A percentile compares a stretch with the other conserved stretches of the same genome.
phyloP scores from a whole-genome alignment of 2,329 filamentous ascomycete species.

The Didymella arachidicola region DNA sequence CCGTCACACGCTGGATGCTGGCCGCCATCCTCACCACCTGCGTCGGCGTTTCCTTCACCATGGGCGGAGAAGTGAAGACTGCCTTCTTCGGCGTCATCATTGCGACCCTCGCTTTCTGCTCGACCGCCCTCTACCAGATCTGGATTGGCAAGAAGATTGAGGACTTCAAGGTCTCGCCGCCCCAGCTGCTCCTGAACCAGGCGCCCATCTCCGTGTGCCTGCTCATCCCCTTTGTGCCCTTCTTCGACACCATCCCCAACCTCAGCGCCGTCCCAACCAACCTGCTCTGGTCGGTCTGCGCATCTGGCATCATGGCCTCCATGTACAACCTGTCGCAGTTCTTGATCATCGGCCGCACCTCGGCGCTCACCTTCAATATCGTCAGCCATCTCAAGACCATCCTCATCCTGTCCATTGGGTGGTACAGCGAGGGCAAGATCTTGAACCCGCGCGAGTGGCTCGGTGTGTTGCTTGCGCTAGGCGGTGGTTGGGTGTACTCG shows the following conservation, averaged over 20 bases:
- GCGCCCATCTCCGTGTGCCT: conserved; percentile 56
- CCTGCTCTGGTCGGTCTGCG: conserved; percentile 52
- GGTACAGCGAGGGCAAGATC: conserved; percentile 55
- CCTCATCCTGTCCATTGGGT: conserved; percentile 56
- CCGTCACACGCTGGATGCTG: conserved; percentile 53
- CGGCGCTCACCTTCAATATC: conserved; percentile 52
- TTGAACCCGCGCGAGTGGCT: conserved; percentile 51
- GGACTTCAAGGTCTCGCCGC: conserved; percentile 55
- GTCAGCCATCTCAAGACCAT: conserved; percentile 57
- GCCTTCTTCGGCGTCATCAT: conserved; percentile 54
- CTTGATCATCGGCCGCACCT: conserved; percentile 52
- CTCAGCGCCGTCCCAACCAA: conserved; percentile 49
- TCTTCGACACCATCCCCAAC: conserved; percentile 54
- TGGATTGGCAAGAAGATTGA: conserved; percentile 60
- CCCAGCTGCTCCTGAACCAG: conserved; percentile 57
- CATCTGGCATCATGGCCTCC: conserved; percentile 55
- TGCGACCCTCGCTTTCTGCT: conserved; percentile 54
- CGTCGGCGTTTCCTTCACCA: conserved; percentile 56
- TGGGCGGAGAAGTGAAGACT: conserved; percentile 52
- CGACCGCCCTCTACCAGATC: conserved; percentile 58
- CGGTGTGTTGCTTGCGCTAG: conserved; percentile 56
- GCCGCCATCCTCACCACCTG: conserved; percentile 53
- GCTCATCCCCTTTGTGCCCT: conserved; percentile 54
- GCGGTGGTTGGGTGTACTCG: conserved; percentile 57
- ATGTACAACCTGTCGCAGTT: conserved; percentile 55